Base-by-base conservation (phyloP, 2,329 filamentous ascomycete genomes). In the Stylonectria norvegica region DNA sequence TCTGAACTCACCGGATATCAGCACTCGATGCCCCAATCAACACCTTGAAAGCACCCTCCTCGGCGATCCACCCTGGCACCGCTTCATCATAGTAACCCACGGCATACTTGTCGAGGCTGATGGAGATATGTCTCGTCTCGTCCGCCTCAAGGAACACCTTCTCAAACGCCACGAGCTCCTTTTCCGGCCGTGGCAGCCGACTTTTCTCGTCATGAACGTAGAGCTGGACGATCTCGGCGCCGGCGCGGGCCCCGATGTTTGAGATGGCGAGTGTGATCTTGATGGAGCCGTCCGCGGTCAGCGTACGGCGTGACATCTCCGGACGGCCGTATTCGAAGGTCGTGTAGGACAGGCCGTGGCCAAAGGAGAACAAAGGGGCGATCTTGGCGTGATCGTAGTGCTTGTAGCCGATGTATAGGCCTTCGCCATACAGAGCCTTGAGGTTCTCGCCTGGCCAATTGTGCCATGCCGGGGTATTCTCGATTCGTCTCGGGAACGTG, bases 321-420 rank as follows among this genome's bases (percentile, higher is more conserved):
- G 80, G 73, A 1, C 70, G 66, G 11, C 79, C 78, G 55, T 86
- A 83, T 33, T 74, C 70, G 58, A 89, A 89, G 0, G 67, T 75
- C 0, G 84, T 87, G 61, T 89, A 89, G 0, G 81, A 85, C 6
- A 89, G 71, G 2, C 85, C 85, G 58, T 86, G 83, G 9, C 85
- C 85, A 49, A 89, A 89, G 19, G 82, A 72, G 63, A 87, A 89
- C 0, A 85, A 69, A 0, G 81, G 80, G 5, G 71, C 64, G 35
- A 82, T 72, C 18, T 70, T 69, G 10, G 71, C 66, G 15, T 76
- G 76, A 53, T 89, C 84, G 60, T 86, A 88, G 63, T 86, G 81
- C 14, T 79, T 68, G 63, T 89, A 89, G 3, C 85, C 85, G 39
- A 89, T 76, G 63, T 81, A 86, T 10, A 89, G 64, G 11, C 82